These are phyloP conservation scores for Rhizomucor pusillus DNA, from an alignment of 371 early-diverging fungal species.

Conservation along the genomic window DNA sequence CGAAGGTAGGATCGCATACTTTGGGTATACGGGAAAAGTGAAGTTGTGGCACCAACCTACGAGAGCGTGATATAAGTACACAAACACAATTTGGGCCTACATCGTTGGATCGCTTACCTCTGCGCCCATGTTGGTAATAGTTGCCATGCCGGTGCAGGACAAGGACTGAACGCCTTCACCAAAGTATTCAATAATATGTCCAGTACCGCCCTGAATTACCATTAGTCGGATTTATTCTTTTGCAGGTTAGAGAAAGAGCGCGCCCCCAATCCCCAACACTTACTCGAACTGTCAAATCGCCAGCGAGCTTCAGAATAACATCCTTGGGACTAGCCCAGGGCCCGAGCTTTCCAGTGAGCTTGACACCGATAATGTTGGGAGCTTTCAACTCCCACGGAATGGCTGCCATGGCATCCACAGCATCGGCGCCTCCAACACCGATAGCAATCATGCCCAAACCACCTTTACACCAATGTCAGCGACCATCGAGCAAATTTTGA, in stretches of 20 bases:
- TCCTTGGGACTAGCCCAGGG: conserved; percentile 95
- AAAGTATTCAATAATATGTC: conserved; percentile 91
- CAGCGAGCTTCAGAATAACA: conserved; percentile 85
- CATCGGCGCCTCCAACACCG: conserved; percentile 96
- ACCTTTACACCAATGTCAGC: conserved; percentile 49
- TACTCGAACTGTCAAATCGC: conserved; percentile 83
- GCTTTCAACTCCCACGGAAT: conserved; percentile 95
- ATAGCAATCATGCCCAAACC: conserved; percentile 91
- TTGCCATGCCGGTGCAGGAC: conserved; percentile 94
- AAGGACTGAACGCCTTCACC: conserved; percentile 83
- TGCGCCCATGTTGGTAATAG: conserved; percentile 96
- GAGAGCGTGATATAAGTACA: too few relatives aligned
- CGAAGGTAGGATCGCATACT: conserved; percentile 80
- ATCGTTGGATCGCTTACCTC: conserved; percentile 45
- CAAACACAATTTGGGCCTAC: too few relatives aligned
- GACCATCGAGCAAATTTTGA: not conserved
- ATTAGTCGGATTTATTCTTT: too few relatives aligned
- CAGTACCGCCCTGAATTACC: conserved; percentile 84
- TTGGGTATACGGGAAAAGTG: conserved; percentile 81
- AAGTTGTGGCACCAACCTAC: conserved; percentile 88
- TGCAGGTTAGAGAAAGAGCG: too few relatives aligned
- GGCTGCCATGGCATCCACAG: conserved; percentile 92
- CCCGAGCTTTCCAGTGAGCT: conserved; percentile 79
- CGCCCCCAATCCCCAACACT: conserved; percentile 54
- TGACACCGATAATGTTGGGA: conserved; percentile 93